Base-by-base conservation (phyloP, 208 protist species). In the Phytomonas sp. region DNA sequence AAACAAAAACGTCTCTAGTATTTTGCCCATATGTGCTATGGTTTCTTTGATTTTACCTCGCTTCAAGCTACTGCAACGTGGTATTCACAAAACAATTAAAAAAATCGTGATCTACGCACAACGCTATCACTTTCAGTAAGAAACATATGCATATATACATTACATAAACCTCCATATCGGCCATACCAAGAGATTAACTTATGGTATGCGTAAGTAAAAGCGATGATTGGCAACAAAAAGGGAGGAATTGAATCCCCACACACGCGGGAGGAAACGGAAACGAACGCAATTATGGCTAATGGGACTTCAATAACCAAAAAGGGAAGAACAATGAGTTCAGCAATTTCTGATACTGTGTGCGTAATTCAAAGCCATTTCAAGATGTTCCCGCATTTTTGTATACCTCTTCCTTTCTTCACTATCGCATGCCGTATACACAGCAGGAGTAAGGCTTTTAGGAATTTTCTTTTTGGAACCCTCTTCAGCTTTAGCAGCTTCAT, bases 1-100 rank as follows among this genome's bases (percentile, higher is more conserved):
- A 64, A 64, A 64, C 9, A 17, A 62, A 62, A 62, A 62, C 9
- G 23, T 64, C 13, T 64, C 13, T 51, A 51, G 20, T 51, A 15
- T 51, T 4, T 20, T 51, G 13, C 4, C 13, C 13, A 51, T 51
- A 15, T 51, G 9, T 51, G 40, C 13, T 23, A 1, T 15, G 20
- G 20, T 15, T 17, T 51, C 13, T 51, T 17, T 51, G 13, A 51
- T 51, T 20, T 51, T 51, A n/a, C 40, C 20, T 51, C 13, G 13
- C 20, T 3, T 3, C 9, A 51, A 51, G 4, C 40, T 51, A 51
- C 20, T 51, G 4, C 13, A 51, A 51, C 13, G 13, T 51, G 13
- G 40, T 51, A 6, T 23, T 51, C 40, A 51, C 7, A 51, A 51
- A 51, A 23, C 20, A 51, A 23, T 23, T 23, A 17, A 51, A 51